These are phyloP conservation scores for Clitocybe nebularis DNA, from an alignment of 1,284 basidiomycete genomes.

Conservation along the genomic window DNA sequence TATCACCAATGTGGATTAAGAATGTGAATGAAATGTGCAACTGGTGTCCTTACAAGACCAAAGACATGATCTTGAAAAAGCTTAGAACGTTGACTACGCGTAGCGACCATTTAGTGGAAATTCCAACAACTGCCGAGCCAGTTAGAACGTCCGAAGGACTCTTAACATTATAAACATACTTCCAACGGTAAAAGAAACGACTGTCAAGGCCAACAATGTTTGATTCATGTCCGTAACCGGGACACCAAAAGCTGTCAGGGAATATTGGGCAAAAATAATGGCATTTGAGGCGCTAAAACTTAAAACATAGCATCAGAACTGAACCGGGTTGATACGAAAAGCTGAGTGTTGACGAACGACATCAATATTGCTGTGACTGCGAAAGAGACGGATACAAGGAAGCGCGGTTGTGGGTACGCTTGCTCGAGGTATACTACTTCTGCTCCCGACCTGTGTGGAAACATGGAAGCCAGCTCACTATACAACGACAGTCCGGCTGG, in stretches of 20 bases:
- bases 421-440: conserved; percentile 32
- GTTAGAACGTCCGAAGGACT: background rate
- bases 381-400: conserved; percentile 27
- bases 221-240: conserved; percentile 21
- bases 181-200: conserved; percentile 20
- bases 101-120: conserved; percentile 32
- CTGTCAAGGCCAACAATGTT: conserved; percentile 20
- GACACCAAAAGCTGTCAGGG: conserved; percentile 25
- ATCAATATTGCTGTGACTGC: conserved; percentile 27
- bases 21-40: background rate
- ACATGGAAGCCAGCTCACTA: conserved; percentile 29
- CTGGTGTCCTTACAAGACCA: conserved; percentile 22
- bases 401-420: conserved; percentile 28
- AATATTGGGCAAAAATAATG: conserved; percentile 30
- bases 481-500: conserved; percentile 27
- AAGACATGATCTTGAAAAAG: conserved; percentile 23
- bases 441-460: conserved; percentile 27
- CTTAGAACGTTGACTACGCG: conserved; percentile 26
- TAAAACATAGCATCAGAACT: background rate
- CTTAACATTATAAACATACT: conserved; percentile 13
- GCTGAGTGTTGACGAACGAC: conserved; percentile 21
- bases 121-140: conserved; percentile 21
- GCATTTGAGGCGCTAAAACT: conserved; percentile 29
- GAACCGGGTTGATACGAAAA: background rate
- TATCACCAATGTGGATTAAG: conserved; percentile 4